Conservation (phyloP, 257 asterid species). For the Solanum boliviense region DNA sequence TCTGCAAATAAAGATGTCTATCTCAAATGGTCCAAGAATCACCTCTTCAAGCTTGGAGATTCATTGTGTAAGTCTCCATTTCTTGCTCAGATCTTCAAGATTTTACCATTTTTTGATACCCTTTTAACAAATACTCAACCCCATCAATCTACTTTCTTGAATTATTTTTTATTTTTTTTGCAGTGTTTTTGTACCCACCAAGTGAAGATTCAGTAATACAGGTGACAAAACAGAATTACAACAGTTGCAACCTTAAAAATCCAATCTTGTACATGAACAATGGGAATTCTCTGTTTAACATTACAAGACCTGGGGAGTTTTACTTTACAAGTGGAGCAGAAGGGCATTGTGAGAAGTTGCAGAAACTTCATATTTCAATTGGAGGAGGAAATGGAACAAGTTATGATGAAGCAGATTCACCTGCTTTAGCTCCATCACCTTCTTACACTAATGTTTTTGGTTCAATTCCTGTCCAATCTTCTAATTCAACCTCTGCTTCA, state of each 20-base stretch:
- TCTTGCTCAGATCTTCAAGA: not conserved
- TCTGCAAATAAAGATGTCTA: conserved; percentile 50
- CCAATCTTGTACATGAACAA: conserved; percentile 65
- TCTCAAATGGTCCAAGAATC: conserved; percentile 52
- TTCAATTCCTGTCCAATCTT: conserved; percentile 44
- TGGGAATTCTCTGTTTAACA: conserved; percentile 75
- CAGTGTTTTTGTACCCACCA: conserved; percentile 97
- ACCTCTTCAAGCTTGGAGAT: conserved; percentile 58
- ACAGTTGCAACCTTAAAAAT: conserved; percentile 59
- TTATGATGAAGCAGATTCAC: conserved; percentile 20
- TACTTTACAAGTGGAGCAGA: conserved; percentile 73
- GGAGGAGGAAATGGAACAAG: conserved; percentile 58
- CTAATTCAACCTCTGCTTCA: conserved; percentile 3
- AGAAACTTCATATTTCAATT: conserved; percentile 55
- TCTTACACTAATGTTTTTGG: conserved; percentile 57
- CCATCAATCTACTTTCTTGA: not conserved
- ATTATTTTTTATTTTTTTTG: not conserved
- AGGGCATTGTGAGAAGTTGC: conserved; percentile 56
- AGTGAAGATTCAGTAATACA: conserved; percentile 87
- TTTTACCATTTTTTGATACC: not conserved
- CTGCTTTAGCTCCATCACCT: conserved; percentile 56
- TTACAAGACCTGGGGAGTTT: conserved; percentile 42
- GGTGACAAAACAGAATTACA: conserved; percentile 45
- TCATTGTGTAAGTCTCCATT: conserved; percentile 45
- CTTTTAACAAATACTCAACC: not conserved